Conservation (phyloP, 768 basidiomycete species). For the Coprinopsis cinerea region DNA sequence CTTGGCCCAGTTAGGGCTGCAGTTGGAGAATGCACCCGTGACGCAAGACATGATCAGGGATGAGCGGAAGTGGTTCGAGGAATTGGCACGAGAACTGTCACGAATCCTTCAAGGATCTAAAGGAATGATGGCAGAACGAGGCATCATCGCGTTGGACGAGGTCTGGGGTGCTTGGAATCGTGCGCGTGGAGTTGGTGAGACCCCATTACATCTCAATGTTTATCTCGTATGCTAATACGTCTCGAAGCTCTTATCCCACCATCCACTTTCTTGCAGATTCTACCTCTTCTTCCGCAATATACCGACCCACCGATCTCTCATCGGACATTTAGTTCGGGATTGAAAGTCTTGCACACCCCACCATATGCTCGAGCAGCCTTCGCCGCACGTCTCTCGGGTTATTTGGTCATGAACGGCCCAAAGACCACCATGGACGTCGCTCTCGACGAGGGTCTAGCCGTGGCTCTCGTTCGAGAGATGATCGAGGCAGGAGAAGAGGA, state of each 20-base stretch:
- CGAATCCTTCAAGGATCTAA: slow-evolving; percentile 52
- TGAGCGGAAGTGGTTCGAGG: slow-evolving; percentile 72
- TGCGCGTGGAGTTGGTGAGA: slow-evolving; percentile 82
- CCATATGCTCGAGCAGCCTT: slow-evolving; percentile 67
- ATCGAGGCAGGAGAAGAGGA: slow-evolving; percentile 6
- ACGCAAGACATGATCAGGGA: slow-evolving; percentile 86
- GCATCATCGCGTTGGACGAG: slow-evolving; percentile 84
- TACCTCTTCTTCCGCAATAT: slow-evolving; percentile 59
- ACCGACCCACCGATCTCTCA: slow-evolving; percentile 64
- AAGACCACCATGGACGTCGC: slow-evolving; percentile 70
- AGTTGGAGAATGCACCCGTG: slow-evolving; percentile 72
- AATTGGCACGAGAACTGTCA: slow-evolving; percentile 78
- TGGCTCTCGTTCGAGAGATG: slow-evolving; percentile 6
- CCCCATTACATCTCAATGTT: slow-evolving; percentile 5
- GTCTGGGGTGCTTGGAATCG: slow-evolving; percentile 96
- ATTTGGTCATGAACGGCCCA: slow-evolving; percentile 44
- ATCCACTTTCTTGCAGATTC: slow-evolving; percentile 69
- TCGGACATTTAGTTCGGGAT: slow-evolving; percentile 66
- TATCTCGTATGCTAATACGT: neutral
- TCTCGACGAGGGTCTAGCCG: slow-evolving; percentile 48
- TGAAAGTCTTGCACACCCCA: slow-evolving; percentile 82
- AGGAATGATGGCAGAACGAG: slow-evolving; percentile 74
- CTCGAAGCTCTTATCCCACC: slow-evolving; percentile 81
- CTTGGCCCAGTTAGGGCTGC: slow-evolving; percentile 83
- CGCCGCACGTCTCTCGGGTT: slow-evolving; percentile 52